Evolutionary conservation across 139 green algal species (phyloP), one percentile per base, ranked within the genome.

Genomic region (Chlorella sp.): DNA sequence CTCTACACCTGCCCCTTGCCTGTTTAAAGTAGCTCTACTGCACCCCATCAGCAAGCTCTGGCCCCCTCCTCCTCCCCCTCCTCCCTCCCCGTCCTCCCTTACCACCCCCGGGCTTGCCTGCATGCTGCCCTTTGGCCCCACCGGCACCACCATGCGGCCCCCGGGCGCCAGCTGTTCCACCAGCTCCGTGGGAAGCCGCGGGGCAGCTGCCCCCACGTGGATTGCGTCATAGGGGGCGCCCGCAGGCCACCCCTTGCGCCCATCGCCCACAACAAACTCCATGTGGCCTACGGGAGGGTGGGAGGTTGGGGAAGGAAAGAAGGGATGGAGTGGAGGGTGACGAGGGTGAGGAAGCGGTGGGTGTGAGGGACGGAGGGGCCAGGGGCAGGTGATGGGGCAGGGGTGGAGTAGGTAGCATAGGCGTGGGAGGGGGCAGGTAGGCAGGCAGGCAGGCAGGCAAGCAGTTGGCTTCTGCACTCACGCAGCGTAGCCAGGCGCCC

Each of bases 131-230:
- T 88, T 80, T 1, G 85, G 85, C 12, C 89, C 89, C 28, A 91
- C 78, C 4, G 89, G 89, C 60, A 89, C 32, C 39, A 92, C 86
- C 92, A 94, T 88, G 36, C 90, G 80, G 24, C 92, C 92, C 26
- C 92, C 90, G 0, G 89, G 89, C 32, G 90, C 90, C 26, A 94
- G 91, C 92, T 95, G 96, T 39, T 97, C 92, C 19, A 97, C 91
- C 26, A 95, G 89, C 15, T 86, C 91, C 40, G 91, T 22, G 14
- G 96, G 97, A 34, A 98, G 86, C 53, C 92, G 77, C 9, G 94
- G 91, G 0, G 97, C 96, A n/a, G 97, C 96, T 0, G 97, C 97
- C 3, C 97, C 97, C 69, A 98, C 97, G 90, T 99, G 97, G 86
- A 99, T 99, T 87, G 95, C 96, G 82, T 98, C 93, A 86, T 91